Conservation (phyloP, 192 early-diverging fungal species). For the Podila horticola region DNA sequence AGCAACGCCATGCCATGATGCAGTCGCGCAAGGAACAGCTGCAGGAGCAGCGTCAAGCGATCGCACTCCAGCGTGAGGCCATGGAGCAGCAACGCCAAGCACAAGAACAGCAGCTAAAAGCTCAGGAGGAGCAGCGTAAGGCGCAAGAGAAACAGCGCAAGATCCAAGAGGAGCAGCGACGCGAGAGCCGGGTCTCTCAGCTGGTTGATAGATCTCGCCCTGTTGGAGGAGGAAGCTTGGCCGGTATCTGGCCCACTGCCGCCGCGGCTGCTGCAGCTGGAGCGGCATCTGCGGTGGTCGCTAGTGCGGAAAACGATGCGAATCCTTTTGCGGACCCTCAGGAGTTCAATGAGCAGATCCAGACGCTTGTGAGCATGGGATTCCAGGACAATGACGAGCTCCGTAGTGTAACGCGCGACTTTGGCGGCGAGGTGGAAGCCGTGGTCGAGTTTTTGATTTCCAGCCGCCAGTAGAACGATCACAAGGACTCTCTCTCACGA, state of each 20-base stretch:
- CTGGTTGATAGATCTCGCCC: conserved; percentile 5
- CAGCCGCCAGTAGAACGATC: background rate
- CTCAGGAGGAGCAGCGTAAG: conserved; percentile 3
- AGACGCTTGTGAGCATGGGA: conserved; percentile 30
- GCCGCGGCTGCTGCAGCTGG: background rate
- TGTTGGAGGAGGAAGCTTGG: conserved; percentile 36
- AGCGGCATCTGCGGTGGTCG: background rate
- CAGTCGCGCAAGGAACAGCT: conserved; percentile 20
- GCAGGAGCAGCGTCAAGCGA: conserved; percentile 9
- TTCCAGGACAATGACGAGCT: conserved; percentile 29
- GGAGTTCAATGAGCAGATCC: conserved; percentile 24
- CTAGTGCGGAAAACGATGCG: background rate
- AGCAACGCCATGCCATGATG: conserved; percentile 23
- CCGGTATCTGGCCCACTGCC: conserved; percentile 32
- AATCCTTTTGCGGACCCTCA: background rate
- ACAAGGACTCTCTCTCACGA: too few species aligned
- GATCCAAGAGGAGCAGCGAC: conserved; percentile 20
- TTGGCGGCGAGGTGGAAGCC: conserved; percentile 43
- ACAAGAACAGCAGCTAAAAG: conserved; percentile 19
- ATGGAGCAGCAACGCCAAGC: conserved; percentile 11
- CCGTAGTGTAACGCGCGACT: conserved; percentile 22
- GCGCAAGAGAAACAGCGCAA: conserved; percentile 3
- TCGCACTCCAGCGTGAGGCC: background rate
- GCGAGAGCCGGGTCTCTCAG: conserved; percentile 3
- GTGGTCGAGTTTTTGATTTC: conserved; percentile 36